phyloP scores from a whole-genome alignment of 768 basidiomycete genomes.

The Agaricus blazei region DNA sequence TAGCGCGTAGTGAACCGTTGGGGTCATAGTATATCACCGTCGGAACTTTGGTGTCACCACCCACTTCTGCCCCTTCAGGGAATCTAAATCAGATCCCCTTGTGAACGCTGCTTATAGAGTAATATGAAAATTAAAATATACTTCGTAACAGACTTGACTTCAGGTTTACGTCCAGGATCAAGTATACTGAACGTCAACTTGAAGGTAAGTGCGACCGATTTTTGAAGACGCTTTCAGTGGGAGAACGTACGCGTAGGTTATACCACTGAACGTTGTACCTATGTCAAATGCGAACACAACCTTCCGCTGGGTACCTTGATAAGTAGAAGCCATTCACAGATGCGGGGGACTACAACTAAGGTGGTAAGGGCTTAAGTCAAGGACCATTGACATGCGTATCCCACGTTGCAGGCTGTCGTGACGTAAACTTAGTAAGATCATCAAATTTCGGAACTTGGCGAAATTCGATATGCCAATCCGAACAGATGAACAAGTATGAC shows the following conservation, averaged over 20 bases:
- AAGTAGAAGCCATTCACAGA: conserved; percentile 17
- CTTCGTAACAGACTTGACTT: conserved; percentile 35
- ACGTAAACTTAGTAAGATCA: too few species aligned
- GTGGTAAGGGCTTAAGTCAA: too few species aligned
- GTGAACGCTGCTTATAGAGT: background rate
- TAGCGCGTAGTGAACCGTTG: background rate
- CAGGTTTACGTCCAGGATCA: conserved; percentile 25
- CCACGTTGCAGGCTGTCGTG: too few species aligned
- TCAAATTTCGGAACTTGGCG: too few species aligned
- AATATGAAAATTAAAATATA: conserved; percentile 19
- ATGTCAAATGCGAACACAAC: conserved; percentile 44
- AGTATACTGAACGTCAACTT: conserved; percentile 22
- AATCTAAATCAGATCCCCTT: conserved; percentile 9
- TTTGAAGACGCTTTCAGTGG: background rate
- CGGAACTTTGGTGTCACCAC: conserved; percentile 30
- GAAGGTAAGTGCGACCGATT: conserved; percentile 10
- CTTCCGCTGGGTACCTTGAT: conserved; percentile 30
- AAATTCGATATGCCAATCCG: too few species aligned
- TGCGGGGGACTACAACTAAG: background rate
- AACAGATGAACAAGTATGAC: too few species aligned
- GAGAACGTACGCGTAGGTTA: conserved; percentile 31
- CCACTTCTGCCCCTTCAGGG: conserved; percentile 18
- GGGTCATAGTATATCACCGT: conserved; percentile 29
- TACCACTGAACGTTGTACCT: conserved; percentile 44
- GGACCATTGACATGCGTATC: too few species aligned